Evolutionary conservation across 2,329 filamentous ascomycete genomes (phyloP).

Genomic region (Phoma herbarum): DNA sequence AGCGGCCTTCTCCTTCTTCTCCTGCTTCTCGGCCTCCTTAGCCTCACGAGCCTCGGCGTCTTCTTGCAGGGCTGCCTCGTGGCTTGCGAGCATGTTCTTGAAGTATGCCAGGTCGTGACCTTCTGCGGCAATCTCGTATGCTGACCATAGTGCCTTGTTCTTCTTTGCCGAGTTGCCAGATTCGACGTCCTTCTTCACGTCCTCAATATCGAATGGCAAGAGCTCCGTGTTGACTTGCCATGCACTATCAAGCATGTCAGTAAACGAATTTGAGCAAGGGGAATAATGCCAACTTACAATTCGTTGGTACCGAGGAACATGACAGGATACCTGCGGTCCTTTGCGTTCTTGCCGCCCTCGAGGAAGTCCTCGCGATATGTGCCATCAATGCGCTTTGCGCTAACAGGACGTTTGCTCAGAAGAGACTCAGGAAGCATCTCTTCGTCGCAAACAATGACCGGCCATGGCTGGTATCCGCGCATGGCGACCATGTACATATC

Average conservation of each 20-base stretch:
- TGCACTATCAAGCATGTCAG: constrained; percentile 65
- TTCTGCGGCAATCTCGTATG: constrained; percentile 82
- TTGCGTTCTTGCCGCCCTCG: constrained; percentile 84
- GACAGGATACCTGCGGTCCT: constrained; percentile 87
- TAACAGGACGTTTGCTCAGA: constrained; percentile 80
- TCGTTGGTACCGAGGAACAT: constrained; percentile 97
- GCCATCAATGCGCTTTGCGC: constrained; percentile 81
- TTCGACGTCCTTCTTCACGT: constrained; percentile 74
- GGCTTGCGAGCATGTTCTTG: constrained; percentile 75
- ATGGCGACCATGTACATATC: constrained; percentile 92
- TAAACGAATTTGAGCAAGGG: not conserved
- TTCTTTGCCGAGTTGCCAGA: constrained; percentile 83
- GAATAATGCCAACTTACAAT: constrained; percentile 76
- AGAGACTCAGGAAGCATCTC: constrained; percentile 87
- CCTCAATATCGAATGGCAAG: constrained; percentile 76
- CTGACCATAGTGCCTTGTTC: constrained; percentile 78
- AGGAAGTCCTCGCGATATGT: constrained; percentile 86
- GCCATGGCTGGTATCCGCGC: constrained; percentile 95
- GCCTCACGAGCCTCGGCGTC: constrained; percentile 73
- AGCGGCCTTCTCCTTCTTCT: constrained; percentile 66
- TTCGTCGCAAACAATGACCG: constrained; percentile 91
- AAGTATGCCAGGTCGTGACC: constrained; percentile 80
- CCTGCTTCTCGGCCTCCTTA: constrained; percentile 67
- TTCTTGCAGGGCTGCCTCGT: constrained; percentile 64
- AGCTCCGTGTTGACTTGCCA: constrained; percentile 91